phyloP scores from a whole-genome alignment of 805 yeast species.

The Scheffersomyces lignosus region DNA sequence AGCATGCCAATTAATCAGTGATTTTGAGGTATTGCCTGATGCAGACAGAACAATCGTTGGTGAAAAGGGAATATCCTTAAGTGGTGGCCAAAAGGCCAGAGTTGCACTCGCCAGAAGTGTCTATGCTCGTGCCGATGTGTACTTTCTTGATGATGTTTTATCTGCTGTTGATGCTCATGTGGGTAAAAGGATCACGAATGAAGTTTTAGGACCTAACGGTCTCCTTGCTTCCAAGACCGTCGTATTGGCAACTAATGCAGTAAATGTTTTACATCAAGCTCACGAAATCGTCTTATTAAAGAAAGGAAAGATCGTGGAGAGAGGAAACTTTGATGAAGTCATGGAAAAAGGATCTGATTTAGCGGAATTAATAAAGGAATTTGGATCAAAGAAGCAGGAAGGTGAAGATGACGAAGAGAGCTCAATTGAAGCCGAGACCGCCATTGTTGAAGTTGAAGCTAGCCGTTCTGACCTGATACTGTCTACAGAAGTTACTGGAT shows the following conservation, averaged over 20 bases:
- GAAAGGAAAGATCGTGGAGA: slow-evolving; percentile 54
- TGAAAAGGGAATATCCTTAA: slow-evolving; percentile 59
- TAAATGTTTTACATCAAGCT: slow-evolving; percentile 56
- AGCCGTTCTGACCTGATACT: too few species aligned
- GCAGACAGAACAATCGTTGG: slow-evolving; percentile 58
- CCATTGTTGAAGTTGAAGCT: neutral
- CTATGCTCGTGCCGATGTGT: slow-evolving; percentile 58
- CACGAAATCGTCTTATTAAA: slow-evolving; percentile 60
- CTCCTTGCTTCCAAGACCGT: slow-evolving; percentile 52
- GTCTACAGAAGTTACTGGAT: slow-evolving; percentile 2
- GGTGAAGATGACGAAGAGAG: slow-evolving; percentile 9
- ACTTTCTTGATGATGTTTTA: slow-evolving; percentile 62
- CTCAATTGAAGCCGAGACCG: slow-evolving; percentile 6
- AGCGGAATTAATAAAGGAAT: slow-evolving; percentile 30
- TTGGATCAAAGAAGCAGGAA: slow-evolving; percentile 22
- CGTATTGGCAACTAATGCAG: slow-evolving; percentile 58
- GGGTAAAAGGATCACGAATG: slow-evolving; percentile 51
- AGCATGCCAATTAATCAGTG: slow-evolving; percentile 52
- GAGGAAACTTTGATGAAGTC: slow-evolving; percentile 51
- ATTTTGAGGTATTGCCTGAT: slow-evolving; percentile 48
- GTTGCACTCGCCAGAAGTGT: slow-evolving; percentile 69
- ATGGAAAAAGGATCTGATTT: slow-evolving; percentile 39
- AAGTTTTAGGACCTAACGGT: slow-evolving; percentile 50
- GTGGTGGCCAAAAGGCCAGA: slow-evolving; percentile 67
- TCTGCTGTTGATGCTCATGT: slow-evolving; percentile 77